Conservation (phyloP, 805 yeast species). For the Pichia ethanolica region DNA sequence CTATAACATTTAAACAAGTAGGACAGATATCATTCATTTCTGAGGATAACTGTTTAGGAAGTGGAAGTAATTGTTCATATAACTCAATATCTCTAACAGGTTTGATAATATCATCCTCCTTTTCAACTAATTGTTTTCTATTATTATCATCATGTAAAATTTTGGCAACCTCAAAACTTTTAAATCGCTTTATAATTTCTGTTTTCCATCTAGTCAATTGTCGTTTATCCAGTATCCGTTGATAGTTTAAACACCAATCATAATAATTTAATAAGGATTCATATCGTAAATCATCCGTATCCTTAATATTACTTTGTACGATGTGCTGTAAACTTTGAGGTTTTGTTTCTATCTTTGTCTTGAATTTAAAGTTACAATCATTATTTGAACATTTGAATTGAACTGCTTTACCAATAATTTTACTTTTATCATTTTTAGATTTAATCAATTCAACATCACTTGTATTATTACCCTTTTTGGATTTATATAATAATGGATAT, state of each 20-base stretch:
- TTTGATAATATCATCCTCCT: not conserved
- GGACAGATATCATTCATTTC: slow-evolving; percentile 9
- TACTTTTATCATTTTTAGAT: not conserved
- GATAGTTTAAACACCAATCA: slow-evolving; percentile 13
- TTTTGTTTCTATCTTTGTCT: slow-evolving; percentile 32
- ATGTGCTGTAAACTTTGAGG: slow-evolving; percentile 34
- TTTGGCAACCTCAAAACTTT: slow-evolving; percentile 19
- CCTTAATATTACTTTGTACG: slow-evolving; percentile 14
- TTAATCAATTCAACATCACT: slow-evolving; percentile 1
- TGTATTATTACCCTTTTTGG: slow-evolving; percentile 9
- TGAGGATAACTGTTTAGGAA: slow-evolving; percentile 19
- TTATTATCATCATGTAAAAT: slow-evolving; percentile 11
- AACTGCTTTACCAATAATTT: slow-evolving; percentile 29
- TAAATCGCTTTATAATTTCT: slow-evolving; percentile 12
- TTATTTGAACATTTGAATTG: slow-evolving; percentile 33
- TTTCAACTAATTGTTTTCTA: not conserved
- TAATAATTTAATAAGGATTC: slow-evolving; percentile 12
- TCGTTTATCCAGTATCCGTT: slow-evolving; percentile 9
- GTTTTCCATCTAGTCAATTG: slow-evolving; percentile 6
- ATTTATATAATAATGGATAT: slow-evolving; percentile 3
- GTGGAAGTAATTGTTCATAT: slow-evolving; percentile 9
- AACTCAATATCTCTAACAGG: not conserved
- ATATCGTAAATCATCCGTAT: slow-evolving; percentile 10
- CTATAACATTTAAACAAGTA: not conserved
- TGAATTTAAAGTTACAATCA: slow-evolving; percentile 28